A percentile compares a stretch with the other conserved stretches of the same genome.
phyloP scores from a whole-genome alignment of 257 asterid species.

The Fraxinus excelsior region DNA sequence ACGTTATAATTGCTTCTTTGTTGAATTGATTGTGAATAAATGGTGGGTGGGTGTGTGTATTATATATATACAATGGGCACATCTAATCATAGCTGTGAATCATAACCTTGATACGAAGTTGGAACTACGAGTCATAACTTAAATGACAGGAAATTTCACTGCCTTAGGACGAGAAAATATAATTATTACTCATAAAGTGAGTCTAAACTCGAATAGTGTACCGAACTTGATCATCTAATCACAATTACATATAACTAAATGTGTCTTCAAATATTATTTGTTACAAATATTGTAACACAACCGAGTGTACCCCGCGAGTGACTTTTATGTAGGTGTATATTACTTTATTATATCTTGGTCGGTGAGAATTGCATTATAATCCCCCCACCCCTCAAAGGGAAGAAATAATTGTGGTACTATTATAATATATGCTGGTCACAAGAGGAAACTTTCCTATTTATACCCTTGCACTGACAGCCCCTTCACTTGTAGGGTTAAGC shows the following conservation, averaged over 20 bases:
- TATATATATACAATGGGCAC: too few species aligned
- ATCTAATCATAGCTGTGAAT: too few species aligned
- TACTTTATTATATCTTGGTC: slow-evolving; percentile 4
- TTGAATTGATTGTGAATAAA: too few species aligned
- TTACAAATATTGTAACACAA: background rate
- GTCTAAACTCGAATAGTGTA: too few species aligned
- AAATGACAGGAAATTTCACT: too few species aligned
- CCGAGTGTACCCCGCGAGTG: background rate
- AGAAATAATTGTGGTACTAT: background rate
- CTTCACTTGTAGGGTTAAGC: slow-evolving; percentile 3
- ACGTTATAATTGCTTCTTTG: too few species aligned
- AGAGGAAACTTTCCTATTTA: slow-evolving; percentile 11
- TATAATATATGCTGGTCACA: background rate
- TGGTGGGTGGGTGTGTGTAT: too few species aligned
- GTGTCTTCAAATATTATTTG: background rate
- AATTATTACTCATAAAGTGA: too few species aligned
- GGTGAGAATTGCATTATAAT: slow-evolving; percentile 2
- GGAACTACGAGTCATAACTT: too few species aligned
- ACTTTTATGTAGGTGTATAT: background rate
- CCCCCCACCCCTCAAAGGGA: background rate
- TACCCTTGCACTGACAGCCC: slow-evolving; percentile 22
- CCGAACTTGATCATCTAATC: too few species aligned
- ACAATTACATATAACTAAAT: background rate
- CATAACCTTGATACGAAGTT: too few species aligned
- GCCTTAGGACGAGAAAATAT: too few species aligned